Percentiles rank a stretch among this genome's conserved stretches.
Conservation (phyloP, 257 asterid genomes). For the Ligustrum vulgare region DNA sequence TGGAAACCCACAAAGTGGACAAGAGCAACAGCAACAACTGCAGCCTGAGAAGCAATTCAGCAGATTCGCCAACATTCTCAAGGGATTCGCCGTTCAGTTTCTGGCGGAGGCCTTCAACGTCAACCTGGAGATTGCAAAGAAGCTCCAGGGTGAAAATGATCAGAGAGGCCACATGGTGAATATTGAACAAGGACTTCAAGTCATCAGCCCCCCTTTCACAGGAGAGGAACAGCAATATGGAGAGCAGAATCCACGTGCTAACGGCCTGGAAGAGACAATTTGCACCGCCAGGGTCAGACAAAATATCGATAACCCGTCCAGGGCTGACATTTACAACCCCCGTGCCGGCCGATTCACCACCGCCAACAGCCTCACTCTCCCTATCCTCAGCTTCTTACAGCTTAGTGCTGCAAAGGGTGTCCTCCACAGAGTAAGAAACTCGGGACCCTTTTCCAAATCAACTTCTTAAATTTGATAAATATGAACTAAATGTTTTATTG, state of each 20-base stretch:
- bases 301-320: conserved; percentile 46
- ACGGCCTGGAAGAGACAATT: conserved; percentile 73
- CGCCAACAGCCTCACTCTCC: conserved; percentile 54
- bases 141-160: conserved; percentile 39
- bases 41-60: conserved; percentile 19
- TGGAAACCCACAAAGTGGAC: conserved; percentile 42
- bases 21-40: conserved; percentile 21
- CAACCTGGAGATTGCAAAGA: conserved; percentile 45
- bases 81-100: conserved; percentile 25
- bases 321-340: conserved; percentile 67
- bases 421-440: conserved; percentile 46
- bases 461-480: too few species aligned
- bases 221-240: conserved; percentile 9
- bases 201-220: conserved; percentile 47
- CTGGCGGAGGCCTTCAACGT: conserved; percentile 40
- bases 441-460: not conserved
- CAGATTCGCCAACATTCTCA: conserved; percentile 40
- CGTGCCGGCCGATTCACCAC: conserved; percentile 63
- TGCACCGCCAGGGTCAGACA: conserved; percentile 50
- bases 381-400: conserved; percentile 53
- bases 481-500: not conserved
- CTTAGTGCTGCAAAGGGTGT: conserved; percentile 65
- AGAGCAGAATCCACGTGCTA: conserved; percentile 9
- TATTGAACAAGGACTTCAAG: conserved; percentile 42
- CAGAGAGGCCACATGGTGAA: conserved; percentile 40